Evolutionary conservation across 2,329 filamentous ascomycete species (phyloP).

Genomic region (Xylariomycetidae sp.): DNA sequence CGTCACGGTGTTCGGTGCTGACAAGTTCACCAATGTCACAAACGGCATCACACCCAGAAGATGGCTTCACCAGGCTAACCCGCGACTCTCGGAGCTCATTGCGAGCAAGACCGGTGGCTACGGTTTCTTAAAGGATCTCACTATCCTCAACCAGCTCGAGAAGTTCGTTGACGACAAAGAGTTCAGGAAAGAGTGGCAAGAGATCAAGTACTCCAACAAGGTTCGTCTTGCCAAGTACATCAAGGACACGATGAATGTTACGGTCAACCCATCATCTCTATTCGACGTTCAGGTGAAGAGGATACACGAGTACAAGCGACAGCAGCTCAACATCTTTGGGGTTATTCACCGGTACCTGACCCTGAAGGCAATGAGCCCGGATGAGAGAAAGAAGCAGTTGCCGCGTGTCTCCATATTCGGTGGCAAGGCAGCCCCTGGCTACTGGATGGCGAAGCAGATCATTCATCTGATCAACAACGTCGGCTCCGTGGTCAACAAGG

Average conservation of each 20-base stretch:
- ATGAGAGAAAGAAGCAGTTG: slow-evolving; percentile 78
- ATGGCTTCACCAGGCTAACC: slow-evolving; percentile 97
- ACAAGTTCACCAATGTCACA: slow-evolving; percentile 98
- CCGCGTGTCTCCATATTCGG: slow-evolving; percentile 94
- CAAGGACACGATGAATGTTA: slow-evolving; percentile 70
- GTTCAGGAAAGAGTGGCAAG: slow-evolving; percentile 91
- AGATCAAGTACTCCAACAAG: slow-evolving; percentile 97
- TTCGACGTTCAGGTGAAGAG: slow-evolving; percentile 99
- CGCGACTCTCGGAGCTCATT: slow-evolving; percentile 84
- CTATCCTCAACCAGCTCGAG: slow-evolving; percentile 79
- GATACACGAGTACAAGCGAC: slow-evolving; percentile 98
- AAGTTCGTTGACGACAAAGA: slow-evolving; percentile 75
- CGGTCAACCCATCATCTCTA: slow-evolving; percentile 78
- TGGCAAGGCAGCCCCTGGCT: slow-evolving; percentile 94
- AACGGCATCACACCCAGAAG: slow-evolving; percentile 94
- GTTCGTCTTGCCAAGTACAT: slow-evolving; percentile 87
- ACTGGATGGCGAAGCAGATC: slow-evolving; percentile 99
- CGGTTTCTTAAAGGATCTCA: slow-evolving; percentile 86
- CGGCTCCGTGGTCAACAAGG: slow-evolving; percentile 83
- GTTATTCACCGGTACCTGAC: slow-evolving; percentile 90
- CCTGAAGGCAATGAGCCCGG: slow-evolving; percentile 77
- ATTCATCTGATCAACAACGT: slow-evolving; percentile 96
- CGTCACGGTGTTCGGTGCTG: slow-evolving; percentile 85
- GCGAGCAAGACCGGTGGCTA: slow-evolving; percentile 79
- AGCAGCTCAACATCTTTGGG: slow-evolving; percentile 98